A percentile compares a stretch with the other conserved stretches of the same genome.
These are phyloP conservation scores for Hygrophila difformis DNA, from an alignment of 257 asterid species.

Conservation along the genomic window DNA sequence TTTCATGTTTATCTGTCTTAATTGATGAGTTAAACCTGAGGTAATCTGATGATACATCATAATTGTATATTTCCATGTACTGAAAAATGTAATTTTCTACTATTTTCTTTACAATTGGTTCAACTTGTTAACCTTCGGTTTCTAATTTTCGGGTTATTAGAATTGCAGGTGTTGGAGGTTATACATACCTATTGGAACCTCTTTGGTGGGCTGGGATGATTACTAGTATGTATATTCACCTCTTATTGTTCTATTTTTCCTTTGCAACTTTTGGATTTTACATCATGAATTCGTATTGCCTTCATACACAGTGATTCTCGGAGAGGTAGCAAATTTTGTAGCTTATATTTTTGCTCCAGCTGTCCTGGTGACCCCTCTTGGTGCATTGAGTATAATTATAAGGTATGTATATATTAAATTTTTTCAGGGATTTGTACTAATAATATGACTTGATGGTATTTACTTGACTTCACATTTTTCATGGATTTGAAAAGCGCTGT, in stretches of 20 bases:
- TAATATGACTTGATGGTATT: slow-evolving; percentile 8
- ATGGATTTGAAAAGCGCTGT: slow-evolving; percentile 38
- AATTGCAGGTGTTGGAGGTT: slow-evolving; percentile 74
- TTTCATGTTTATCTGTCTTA: too few relatives aligned
- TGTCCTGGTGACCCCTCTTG: slow-evolving; percentile 89
- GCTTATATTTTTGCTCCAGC: slow-evolving; percentile 94
- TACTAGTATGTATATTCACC: slow-evolving; percentile 32
- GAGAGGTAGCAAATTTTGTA: slow-evolving; percentile 74
- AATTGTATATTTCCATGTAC: too few relatives aligned
- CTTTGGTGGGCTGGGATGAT: slow-evolving; percentile 98
- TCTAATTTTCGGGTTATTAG: slow-evolving; percentile 3
- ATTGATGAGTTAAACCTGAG: too few relatives aligned
- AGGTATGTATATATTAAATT: slow-evolving; percentile 35
- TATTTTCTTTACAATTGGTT: too few relatives aligned
- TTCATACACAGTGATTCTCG: slow-evolving; percentile 58
- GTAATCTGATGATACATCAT: too few relatives aligned
- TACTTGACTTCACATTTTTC: slow-evolving; percentile 18
- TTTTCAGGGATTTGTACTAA: slow-evolving; percentile 1
- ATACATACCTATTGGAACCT: slow-evolving; percentile 73
- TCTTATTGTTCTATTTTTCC: background rate
- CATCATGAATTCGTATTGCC: slow-evolving; percentile 6
- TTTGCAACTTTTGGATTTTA: background rate
- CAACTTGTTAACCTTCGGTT: background rate
- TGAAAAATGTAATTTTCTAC: background rate
- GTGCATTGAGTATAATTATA: slow-evolving; percentile 81